phyloP scores from a whole-genome alignment of 331 rosid genomes.

The Quercus phellos region DNA sequence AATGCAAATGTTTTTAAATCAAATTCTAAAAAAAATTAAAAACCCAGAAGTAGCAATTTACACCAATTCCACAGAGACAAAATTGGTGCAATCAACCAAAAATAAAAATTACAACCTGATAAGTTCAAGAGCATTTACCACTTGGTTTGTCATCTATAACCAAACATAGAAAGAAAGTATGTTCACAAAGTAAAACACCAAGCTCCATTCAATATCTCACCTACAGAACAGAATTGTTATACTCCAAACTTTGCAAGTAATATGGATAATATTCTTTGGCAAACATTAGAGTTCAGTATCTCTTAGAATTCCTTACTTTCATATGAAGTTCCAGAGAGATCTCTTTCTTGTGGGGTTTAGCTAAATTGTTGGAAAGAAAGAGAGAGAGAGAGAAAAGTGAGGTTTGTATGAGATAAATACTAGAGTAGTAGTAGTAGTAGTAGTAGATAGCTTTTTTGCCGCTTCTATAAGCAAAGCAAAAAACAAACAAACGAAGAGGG shows the following conservation, averaged over 20 bases:
- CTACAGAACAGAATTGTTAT: background rate
- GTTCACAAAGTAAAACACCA: slow-evolving; percentile 10
- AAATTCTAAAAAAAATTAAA: background rate
- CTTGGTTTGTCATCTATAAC: slow-evolving; percentile 8
- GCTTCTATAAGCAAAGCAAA: slow-evolving; percentile 56
- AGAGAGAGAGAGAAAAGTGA: background rate
- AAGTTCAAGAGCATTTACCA: slow-evolving; percentile 16
- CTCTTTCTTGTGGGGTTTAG: slow-evolving; percentile 57
- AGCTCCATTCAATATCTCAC: background rate
- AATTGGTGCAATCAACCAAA: slow-evolving; percentile 2
- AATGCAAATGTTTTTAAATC: background rate
- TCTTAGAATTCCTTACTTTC: too few relatives aligned
- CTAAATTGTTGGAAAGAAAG: slow-evolving; percentile 27
- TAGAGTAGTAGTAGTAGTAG: too few relatives aligned
- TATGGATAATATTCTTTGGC: slow-evolving; percentile 12
- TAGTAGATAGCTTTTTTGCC: slow-evolving; percentile 50
- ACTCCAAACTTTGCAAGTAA: slow-evolving; percentile 14
- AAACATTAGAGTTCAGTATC: slow-evolving; percentile 24
- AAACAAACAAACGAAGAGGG: slow-evolving; percentile 17
- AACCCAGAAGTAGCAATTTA: background rate
- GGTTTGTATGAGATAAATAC: slow-evolving; percentile 26
- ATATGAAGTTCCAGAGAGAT: slow-evolving; percentile 47
- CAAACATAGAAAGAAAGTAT: background rate
- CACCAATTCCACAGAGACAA: background rate
- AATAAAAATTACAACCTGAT: slow-evolving; percentile 24